These are phyloP conservation scores for Neurospora intermedia DNA, from an alignment of 495 filamentous ascomycete species.

Conservation along the genomic window DNA sequence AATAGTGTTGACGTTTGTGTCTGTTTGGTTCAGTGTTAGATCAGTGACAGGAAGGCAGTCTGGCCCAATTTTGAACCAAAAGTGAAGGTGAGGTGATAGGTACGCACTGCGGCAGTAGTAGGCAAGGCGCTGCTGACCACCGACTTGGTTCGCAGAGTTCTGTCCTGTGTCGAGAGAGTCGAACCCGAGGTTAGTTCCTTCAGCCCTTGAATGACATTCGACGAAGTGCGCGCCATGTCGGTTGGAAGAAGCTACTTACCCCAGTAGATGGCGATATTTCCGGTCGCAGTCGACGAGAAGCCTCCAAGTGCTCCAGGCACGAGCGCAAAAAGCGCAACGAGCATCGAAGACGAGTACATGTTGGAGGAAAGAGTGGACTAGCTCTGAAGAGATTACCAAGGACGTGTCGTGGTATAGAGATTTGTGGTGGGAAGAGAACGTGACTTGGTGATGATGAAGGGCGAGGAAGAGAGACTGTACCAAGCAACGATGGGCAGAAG, in stretches of 20 bases:
- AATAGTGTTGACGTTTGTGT: constrained; percentile 35
- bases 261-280: constrained; percentile 58
- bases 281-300: constrained; percentile 37
- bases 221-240: neutral
- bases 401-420: neutral
- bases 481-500: neutral
- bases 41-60: neutral
- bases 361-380: neutral
- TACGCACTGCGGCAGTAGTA: constrained; percentile 45
- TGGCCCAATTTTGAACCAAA: neutral
- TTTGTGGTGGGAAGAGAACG: neutral
- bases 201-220: neutral
- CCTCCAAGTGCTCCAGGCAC: constrained; percentile 22
- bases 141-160: constrained; percentile 32
- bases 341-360: constrained; percentile 2
- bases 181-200: neutral
- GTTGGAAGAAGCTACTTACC: constrained; percentile 21
- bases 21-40: constrained; percentile 7
- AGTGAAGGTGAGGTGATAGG: neutral
- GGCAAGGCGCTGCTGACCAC: constrained; percentile 36
- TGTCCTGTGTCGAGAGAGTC: constrained; percentile 30
- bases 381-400: neutral
- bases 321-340: constrained; percentile 7
- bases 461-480: neutral
- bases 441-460: neutral